A percentile compares a stretch with the other conserved stretches of the same genome.
Conservation (phyloP, 1,284 basidiomycete genomes). For the Cryptococcus wingfieldii region DNA sequence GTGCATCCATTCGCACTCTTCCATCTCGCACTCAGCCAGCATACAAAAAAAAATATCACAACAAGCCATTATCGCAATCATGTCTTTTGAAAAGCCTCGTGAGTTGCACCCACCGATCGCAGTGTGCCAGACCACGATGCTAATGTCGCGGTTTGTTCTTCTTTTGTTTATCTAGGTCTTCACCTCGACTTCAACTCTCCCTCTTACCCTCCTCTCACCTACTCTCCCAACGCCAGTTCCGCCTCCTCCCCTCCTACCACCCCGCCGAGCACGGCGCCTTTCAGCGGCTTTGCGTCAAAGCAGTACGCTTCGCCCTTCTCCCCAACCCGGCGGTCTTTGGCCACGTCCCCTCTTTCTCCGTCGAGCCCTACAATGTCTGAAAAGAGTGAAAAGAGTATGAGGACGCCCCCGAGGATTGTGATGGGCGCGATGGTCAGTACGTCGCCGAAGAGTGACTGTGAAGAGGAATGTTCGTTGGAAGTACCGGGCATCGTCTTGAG, state of each 20-base stretch:
- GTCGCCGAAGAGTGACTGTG: slow-evolving; percentile 2
- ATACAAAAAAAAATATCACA: no score
- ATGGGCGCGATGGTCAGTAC: slow-evolving; percentile 16
- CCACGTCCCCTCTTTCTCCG: neutral
- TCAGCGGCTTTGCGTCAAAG: neutral
- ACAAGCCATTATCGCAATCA: neutral
- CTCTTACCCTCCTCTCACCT: slow-evolving; percentile 12
- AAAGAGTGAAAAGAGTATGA: neutral
- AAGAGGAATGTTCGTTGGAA: slow-evolving; percentile 10
- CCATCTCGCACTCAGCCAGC: no score
- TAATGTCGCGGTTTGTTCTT: neutral
- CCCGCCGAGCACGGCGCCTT: neutral
- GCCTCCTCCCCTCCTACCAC: neutral
- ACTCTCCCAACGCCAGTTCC: slow-evolving; percentile 8
- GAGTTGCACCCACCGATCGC: neutral
- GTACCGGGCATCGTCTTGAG: slow-evolving; percentile 25
- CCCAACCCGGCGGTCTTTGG: slow-evolving; percentile 1
- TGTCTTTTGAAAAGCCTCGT: slow-evolving; percentile 2
- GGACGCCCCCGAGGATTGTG: slow-evolving; percentile 6
- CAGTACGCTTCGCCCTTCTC: neutral
- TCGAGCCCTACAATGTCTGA: neutral
- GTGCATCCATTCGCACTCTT: no score
- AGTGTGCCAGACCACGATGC: neutral
- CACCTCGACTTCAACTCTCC: slow-evolving; percentile 13
- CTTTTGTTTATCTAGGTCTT: slow-evolving; percentile 1